These are phyloP conservation scores for Ettlia oleoabundans DNA, from an alignment of 139 green algal genomes.

Conservation along the genomic window DNA sequence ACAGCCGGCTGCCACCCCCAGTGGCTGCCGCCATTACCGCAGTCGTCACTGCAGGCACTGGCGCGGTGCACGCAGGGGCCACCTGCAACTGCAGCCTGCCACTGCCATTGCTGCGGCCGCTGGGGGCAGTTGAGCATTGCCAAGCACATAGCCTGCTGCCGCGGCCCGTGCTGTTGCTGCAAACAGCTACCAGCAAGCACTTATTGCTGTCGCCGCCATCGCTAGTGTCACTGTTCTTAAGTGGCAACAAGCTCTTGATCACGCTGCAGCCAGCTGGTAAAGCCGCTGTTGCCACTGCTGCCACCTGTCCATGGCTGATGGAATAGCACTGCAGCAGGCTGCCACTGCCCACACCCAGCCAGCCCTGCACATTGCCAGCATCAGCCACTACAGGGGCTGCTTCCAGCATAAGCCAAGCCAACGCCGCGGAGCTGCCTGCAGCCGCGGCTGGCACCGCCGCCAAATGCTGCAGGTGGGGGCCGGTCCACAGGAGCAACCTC, in stretches of 20 bases:
- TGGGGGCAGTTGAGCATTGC: too few relatives aligned
- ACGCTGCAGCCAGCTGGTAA: constrained; percentile 14
- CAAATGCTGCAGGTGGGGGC: neutral
- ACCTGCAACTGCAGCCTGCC: neutral
- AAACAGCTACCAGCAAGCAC: constrained; percentile 8
- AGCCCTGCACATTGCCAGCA: neutral
- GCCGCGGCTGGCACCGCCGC: constrained; percentile 5
- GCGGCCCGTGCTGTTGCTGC: too few relatives aligned
- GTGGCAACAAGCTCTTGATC: neutral
- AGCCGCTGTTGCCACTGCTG: neutral
- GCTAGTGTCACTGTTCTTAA: neutral
- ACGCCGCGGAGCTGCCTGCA: neutral
- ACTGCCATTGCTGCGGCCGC: neutral
- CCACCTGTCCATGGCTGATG: neutral
- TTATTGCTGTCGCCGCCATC: neutral
- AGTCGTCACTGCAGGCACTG: neutral
- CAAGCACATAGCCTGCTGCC: too few relatives aligned
- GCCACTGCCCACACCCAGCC: constrained; percentile 21
- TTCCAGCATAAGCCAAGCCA: neutral
- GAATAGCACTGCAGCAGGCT: constrained; percentile 29
- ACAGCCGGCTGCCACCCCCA: too few relatives aligned
- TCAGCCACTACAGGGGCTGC: neutral
- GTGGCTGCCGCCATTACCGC: neutral
- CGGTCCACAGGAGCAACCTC: constrained; percentile 9
- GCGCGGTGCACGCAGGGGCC: neutral